Evolutionary conservation across 2,329 filamentous ascomycete genomes (phyloP).

Genomic region (Cladosporium colombiae): DNA sequence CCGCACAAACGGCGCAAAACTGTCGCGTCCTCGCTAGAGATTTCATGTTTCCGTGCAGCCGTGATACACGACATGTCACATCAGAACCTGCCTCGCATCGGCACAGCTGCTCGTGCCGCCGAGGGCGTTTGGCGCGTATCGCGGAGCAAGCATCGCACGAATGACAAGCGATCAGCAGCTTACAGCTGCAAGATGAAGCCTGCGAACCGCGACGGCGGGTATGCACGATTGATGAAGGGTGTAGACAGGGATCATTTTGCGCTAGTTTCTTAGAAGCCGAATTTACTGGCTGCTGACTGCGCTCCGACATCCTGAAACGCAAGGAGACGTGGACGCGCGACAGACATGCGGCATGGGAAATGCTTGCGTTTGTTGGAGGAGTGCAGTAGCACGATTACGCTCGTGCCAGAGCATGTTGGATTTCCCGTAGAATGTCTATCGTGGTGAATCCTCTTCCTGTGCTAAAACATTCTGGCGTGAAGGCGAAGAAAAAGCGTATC

Average conservation of each 20-base stretch:
- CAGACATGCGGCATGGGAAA: conserved; percentile 7
- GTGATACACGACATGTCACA: conserved; percentile 12
- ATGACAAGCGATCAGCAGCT: conserved; percentile 8
- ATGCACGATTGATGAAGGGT: conserved; percentile 7
- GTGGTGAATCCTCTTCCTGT: neutral
- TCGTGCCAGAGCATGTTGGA: neutral
- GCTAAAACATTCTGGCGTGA: neutral
- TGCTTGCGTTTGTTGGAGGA: conserved; percentile 2
- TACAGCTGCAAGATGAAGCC: conserved; percentile 7
- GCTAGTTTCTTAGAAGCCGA: neutral
- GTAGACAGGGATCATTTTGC: conserved; percentile 1
- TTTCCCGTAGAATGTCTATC: neutral
- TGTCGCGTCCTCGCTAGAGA: neutral
- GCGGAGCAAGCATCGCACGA: neutral
- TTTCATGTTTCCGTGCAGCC: conserved; percentile 1
- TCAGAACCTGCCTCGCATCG: conserved; percentile 9
- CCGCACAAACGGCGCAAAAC: neutral
- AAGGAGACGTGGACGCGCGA: conserved; percentile 2
- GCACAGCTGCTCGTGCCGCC: conserved; percentile 8
- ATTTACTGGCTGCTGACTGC: neutral
- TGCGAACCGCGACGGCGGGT: conserved; percentile 1
- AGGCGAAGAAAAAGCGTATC: neutral
- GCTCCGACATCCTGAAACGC: conserved; percentile 6
- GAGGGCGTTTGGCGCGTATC: neutral
- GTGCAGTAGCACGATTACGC: neutral